These are phyloP conservation scores for Candida quercuum DNA, from an alignment of 805 yeast species.

Conservation along the genomic window DNA sequence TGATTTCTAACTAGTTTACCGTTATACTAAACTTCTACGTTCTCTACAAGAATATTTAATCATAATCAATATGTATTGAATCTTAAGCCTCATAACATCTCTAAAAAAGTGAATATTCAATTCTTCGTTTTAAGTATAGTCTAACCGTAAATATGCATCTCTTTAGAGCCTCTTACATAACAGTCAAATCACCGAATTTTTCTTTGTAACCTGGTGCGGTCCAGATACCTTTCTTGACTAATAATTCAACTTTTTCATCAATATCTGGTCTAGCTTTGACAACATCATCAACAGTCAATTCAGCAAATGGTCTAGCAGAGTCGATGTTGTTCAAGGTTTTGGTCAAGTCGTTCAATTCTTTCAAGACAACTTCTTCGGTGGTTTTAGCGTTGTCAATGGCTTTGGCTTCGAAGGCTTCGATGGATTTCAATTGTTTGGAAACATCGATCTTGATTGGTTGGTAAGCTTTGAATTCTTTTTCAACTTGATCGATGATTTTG, in stretches of 20 bases:
- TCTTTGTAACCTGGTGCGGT: slow-evolving; percentile 97
- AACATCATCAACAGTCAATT: slow-evolving; percentile 93
- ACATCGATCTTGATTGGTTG: slow-evolving; percentile 83
- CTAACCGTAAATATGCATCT: no score
- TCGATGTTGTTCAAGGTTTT: slow-evolving; percentile 91
- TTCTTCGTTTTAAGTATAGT: no score
- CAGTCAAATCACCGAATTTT: slow-evolving; percentile 94
- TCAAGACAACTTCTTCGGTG: slow-evolving; percentile 83
- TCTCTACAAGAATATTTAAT: slow-evolving; percentile 1
- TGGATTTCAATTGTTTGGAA: slow-evolving; percentile 83
- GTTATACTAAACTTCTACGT: no score
- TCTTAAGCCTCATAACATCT: not conserved
- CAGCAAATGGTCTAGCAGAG: slow-evolving; percentile 95
- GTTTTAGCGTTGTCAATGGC: slow-evolving; percentile 93
- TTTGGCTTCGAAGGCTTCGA: slow-evolving; percentile 89
- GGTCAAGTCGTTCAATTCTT: slow-evolving; percentile 81
- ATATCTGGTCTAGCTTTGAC: slow-evolving; percentile 95
- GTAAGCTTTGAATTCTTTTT: slow-evolving; percentile 69
- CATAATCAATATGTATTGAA: slow-evolving; percentile 16
- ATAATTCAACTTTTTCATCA: slow-evolving; percentile 89
- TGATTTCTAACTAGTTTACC: no score
- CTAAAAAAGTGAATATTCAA: not conserved
- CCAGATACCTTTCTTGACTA: slow-evolving; percentile 97
- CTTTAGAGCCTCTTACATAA: slow-evolving; percentile 69
- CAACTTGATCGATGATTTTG: slow-evolving; percentile 73